Conservation (phyloP, 441 rosid genomes). For the Cnidoscolus chayamansa region DNA sequence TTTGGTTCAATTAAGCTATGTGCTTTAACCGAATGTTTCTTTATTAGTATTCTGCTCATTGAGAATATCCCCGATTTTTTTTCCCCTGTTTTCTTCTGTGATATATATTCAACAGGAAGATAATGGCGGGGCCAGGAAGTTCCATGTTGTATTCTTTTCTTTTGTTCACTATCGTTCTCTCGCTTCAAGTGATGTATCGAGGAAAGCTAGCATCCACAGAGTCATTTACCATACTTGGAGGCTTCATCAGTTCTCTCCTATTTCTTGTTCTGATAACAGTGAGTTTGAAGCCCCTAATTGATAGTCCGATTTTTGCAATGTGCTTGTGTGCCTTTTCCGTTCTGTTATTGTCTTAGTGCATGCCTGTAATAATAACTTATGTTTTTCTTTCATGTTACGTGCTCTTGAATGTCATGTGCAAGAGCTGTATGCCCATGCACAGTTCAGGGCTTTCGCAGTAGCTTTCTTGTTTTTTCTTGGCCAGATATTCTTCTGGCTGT, state of each 20-base stretch:
- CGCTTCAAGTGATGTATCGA: conserved; percentile 66
- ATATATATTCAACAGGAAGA: conserved; percentile 15
- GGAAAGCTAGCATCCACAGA: conserved; percentile 72
- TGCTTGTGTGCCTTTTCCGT: background rate
- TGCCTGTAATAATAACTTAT: too few relatives aligned
- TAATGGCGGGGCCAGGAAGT: conserved; percentile 68
- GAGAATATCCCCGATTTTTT: background rate
- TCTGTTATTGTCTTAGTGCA: too few relatives aligned
- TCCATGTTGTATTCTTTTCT: conserved; percentile 68
- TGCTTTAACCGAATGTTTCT: background rate
- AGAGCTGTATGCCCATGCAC: too few relatives aligned
- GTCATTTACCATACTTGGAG: conserved; percentile 74
- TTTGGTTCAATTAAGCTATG: too few relatives aligned
- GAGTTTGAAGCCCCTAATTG: conserved; percentile 26
- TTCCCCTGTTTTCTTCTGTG: background rate
- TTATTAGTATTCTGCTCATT: background rate
- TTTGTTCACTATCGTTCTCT: conserved; percentile 57
- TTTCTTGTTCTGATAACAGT: conserved; percentile 68
- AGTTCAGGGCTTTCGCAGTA: too few relatives aligned
- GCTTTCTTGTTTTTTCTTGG: background rate
- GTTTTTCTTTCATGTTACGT: background rate
- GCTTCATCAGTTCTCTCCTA: conserved; percentile 73
- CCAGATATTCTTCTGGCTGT: background rate
- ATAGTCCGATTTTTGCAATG: background rate
- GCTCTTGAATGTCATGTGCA: too few relatives aligned